A percentile compares a stretch with the other conserved stretches of the same genome.
These are phyloP conservation scores for Phytophthora chlamydospora DNA, from an alignment of 352 stramenopile species.

Conservation along the genomic window DNA sequence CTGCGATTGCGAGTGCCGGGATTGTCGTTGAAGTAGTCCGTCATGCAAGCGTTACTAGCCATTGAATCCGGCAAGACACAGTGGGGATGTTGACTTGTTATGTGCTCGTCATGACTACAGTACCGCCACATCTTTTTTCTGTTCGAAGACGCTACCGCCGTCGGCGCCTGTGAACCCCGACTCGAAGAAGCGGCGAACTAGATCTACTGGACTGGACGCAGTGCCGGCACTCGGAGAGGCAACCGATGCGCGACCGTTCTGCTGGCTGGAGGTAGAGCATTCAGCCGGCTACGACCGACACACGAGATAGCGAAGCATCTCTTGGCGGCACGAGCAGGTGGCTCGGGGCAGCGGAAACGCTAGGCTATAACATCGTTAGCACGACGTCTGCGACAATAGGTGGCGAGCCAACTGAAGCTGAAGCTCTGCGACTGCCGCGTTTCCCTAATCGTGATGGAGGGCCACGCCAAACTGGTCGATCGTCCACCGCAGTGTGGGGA, in stretches of 20 bases:
- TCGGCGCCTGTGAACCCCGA: neutral
- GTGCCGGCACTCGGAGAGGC: neutral
- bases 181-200: neutral
- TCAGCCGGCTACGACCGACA: slow-evolving; percentile 2
- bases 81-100: neutral
- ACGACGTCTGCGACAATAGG: slow-evolving; percentile 6
- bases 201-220: too few species aligned
- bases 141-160: neutral
- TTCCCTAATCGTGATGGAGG: too few species aligned
- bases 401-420: too few species aligned
- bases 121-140: slow-evolving; percentile 20
- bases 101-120: slow-evolving; percentile 3
- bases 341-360: too few species aligned
- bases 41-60: slow-evolving; percentile 17
- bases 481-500: too few species aligned
- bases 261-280: neutral
- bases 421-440: too few species aligned
- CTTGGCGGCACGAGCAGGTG: neutral
- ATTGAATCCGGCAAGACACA: slow-evolving; percentile 33
- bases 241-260: slow-evolving; percentile 8
- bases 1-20: slow-evolving; percentile 16
- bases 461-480: too few species aligned
- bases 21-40: slow-evolving; percentile 31
- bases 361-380: slow-evolving; percentile 1
- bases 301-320: neutral